Evolutionary conservation across 2,329 filamentous ascomycete species (phyloP), one percentile per base, ranked within the genome.

Genomic region (Penicillium fuscoglaucum): DNA sequence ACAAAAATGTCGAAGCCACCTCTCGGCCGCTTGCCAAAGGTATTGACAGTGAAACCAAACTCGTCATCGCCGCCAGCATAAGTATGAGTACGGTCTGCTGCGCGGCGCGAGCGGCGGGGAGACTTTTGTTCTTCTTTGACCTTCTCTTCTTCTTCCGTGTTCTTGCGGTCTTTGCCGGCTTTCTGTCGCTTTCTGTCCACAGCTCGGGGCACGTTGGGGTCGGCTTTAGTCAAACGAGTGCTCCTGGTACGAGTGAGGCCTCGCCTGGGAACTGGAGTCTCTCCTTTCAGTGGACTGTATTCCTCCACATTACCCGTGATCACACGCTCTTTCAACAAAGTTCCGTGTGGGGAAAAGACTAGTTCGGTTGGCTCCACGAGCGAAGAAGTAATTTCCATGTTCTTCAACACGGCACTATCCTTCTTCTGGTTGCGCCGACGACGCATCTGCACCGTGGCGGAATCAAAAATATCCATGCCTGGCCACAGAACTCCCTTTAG

Each of bases 401-500:
- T 73, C 61, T 72, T 78, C 47, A 82, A 53, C 26, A 78, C 72
- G 33, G 71, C 76, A 13, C 71, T 72, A 46, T 82, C 79, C 61
- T 82, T 82, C 64, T 80, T 82, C 65, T 82, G 80, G 57, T 82
- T 82, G 41, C 80, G 77, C 59, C 76, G 79, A 44, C 76, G 75
- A 61, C 75, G 77, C 76, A 80, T 80, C 52, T 79, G 74, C 55
- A 76, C 70, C 0, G 79, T 80, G 15, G 80, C 80, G 31, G 80
- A 79, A 66, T 82, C 80, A 61, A 82, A 82, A 31, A 82, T 70
- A 60, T 78, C 77, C 80, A 82, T 82, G 21, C 80, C 80, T 28
- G 80, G 80, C 77, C 78, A 82, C 37, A 76, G 64, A 19, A 80
- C 70, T 1, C 80, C 80, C 62, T 82, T 82, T 37, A 82, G 66